Conservation (phyloP, 306 rosid genomes). For the Senna siamea region DNA sequence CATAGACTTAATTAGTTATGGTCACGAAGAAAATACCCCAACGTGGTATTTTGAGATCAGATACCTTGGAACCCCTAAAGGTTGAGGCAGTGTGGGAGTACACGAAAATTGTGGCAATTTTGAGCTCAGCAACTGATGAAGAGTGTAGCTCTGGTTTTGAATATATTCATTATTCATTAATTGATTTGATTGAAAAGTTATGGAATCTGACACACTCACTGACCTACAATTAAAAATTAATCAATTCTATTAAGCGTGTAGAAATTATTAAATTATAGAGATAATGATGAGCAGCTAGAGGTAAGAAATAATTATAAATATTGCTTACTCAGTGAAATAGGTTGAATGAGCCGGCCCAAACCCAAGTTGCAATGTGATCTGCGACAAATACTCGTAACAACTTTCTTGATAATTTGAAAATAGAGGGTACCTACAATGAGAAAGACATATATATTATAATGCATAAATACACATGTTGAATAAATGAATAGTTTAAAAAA, state of each 20-base stretch:
- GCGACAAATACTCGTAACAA: neutral
- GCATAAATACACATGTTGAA: neutral
- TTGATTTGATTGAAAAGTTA: neutral
- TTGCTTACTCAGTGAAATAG: conserved; percentile 1
- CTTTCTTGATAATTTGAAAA: neutral
- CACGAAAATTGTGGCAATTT: neutral
- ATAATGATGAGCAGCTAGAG: neutral
- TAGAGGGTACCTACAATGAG: neutral
- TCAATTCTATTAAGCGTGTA: neutral
- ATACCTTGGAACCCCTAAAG: neutral
- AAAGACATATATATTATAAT: too few relatives aligned
- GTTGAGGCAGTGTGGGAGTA: neutral
- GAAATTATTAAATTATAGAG: neutral
- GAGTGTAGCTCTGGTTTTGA: neutral
- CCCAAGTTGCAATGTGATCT: neutral
- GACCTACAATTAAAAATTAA: conserved; percentile 18
- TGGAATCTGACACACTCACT: neutral
- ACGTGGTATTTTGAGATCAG: too few relatives aligned
- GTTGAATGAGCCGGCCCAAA: neutral
- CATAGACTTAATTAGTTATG: too few relatives aligned
- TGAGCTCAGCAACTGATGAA: neutral
- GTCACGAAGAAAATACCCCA: too few relatives aligned
- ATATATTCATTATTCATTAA: neutral
- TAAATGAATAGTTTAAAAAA: neutral
- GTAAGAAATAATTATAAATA: neutral